phyloP scores from a whole-genome alignment of 768 basidiomycete genomes.

The Lactarius pseudohatsudake region DNA sequence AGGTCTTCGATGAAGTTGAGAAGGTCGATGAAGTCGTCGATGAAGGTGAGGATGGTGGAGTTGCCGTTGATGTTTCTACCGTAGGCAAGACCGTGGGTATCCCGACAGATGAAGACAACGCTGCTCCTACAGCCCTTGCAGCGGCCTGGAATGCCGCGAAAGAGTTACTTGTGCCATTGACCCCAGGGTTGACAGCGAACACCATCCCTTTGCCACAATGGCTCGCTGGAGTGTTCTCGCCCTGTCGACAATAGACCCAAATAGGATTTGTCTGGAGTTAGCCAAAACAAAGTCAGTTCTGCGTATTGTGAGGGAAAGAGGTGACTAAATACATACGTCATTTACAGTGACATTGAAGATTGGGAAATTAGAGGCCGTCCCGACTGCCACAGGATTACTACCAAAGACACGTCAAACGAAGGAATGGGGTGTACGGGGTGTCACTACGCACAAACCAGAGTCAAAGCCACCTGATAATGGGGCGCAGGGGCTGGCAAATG shows the following conservation, averaged over 20 bases:
- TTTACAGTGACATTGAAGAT: constrained; percentile 32
- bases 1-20: constrained; percentile 24
- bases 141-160: constrained; percentile 10
- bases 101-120: background rate
- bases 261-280: constrained; percentile 26
- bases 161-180: background rate
- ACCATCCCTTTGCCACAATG: constrained; percentile 36
- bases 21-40: constrained; percentile 33
- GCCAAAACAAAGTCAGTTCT: background rate
- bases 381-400: constrained; percentile 32
- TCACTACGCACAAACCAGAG: constrained; percentile 34
- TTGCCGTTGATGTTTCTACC: background rate
- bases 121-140: constrained; percentile 13
- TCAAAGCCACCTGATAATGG: constrained; percentile 31
- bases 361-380: constrained; percentile 14
- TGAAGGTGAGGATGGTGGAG: constrained; percentile 33
- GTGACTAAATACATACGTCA: constrained; percentile 24
- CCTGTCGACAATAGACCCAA: constrained; percentile 34
- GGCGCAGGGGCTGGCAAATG: constrained; percentile 35
- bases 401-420: background rate
- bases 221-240: constrained; percentile 11
- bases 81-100: too few species aligned
- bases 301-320: background rate
- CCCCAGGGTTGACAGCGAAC: constrained; percentile 34
- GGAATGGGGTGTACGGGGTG: too few species aligned